phyloP scores from a whole-genome alignment of 1,284 basidiomycete species.

The Apiotrichum porosum region DNA sequence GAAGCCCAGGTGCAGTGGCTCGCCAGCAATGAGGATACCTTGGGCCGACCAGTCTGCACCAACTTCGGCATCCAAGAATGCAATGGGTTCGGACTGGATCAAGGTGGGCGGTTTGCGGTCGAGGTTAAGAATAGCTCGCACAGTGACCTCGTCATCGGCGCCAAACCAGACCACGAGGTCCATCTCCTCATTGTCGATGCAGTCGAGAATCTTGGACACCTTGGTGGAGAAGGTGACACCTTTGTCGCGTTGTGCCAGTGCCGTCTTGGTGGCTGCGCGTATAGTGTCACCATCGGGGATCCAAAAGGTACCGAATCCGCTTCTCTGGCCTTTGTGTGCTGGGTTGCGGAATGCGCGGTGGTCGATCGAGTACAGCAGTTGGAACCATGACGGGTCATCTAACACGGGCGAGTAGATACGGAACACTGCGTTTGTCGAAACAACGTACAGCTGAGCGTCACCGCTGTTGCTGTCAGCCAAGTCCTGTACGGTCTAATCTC shows the following conservation, averaged over 20 bases:
- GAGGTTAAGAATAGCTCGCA: conserved; percentile 74
- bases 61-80: conserved; percentile 51
- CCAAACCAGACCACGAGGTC: conserved; percentile 72
- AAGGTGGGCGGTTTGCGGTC: conserved; percentile 84
- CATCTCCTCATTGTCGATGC: conserved; percentile 59
- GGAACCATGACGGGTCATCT: conserved; percentile 76
- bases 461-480: conserved; percentile 19
- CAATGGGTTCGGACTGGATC: conserved; percentile 66
- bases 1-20: conserved; percentile 51
- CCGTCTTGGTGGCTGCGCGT: conserved; percentile 15
- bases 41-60: conserved; percentile 48
- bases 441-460: conserved; percentile 41
- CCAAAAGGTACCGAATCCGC: conserved; percentile 28
- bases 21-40: conserved; percentile 58
- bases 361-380: conserved; percentile 64
- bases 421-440: conserved; percentile 48
- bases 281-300: conserved; percentile 30
- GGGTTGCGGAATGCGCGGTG: conserved; percentile 54
- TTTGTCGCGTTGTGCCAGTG: conserved; percentile 52
- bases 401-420: conserved; percentile 82
- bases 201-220: conserved; percentile 25
- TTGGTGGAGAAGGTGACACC: background rate
- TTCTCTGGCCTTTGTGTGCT: conserved; percentile 11
- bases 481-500: conserved; percentile 1
- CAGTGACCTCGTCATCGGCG: conserved; percentile 62